These are phyloP conservation scores for Claviceps sp. DNA, from an alignment of 2,329 filamentous ascomycete genomes.

Conservation along the genomic window DNA sequence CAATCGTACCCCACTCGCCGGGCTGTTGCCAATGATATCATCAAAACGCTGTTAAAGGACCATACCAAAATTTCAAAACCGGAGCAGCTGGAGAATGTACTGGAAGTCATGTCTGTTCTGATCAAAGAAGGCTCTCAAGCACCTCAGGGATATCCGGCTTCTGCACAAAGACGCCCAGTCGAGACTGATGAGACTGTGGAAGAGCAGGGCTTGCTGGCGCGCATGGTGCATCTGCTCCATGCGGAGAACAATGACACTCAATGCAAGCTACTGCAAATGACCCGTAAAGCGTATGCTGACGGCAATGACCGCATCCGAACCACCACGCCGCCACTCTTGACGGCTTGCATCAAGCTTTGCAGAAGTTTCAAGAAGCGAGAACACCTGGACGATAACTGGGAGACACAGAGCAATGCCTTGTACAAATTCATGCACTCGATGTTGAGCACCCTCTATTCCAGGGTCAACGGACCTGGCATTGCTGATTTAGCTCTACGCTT, in stretches of 20 bases:
- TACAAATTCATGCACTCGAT: conserved; percentile 94
- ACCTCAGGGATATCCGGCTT: conserved; percentile 71
- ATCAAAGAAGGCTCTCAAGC: conserved; percentile 86
- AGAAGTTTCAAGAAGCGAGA: conserved; percentile 81
- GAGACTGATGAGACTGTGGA: conserved; percentile 98
- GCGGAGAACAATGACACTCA: conserved; percentile 83
- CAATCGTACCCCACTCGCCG: conserved; percentile 88
- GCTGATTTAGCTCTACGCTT: conserved; percentile 81
- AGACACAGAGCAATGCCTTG: conserved; percentile 55
- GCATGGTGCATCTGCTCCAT: conserved; percentile 78
- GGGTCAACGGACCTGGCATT: conserved; percentile 62
- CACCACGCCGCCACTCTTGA: conserved; percentile 85
- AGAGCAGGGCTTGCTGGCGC: conserved; percentile 92
- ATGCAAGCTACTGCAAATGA: conserved; percentile 81
- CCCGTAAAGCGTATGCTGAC: conserved; percentile 74
- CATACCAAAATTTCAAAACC: conserved; percentile 66
- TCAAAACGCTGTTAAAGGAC: conserved; percentile 68
- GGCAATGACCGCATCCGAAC: conserved; percentile 94
- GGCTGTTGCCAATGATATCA: conserved; percentile 81
- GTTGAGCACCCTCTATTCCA: conserved; percentile 74
- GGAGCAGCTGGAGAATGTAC: conserved; percentile 72
- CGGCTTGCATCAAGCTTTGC: conserved; percentile 77
- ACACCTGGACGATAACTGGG: conserved; percentile 59
- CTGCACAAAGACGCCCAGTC: conserved; percentile 56
- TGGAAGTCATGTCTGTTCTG: conserved; percentile 78